Evolutionary conservation across 805 yeast species (phyloP).

Genomic region (Kluyveromyces aestuarii): DNA sequence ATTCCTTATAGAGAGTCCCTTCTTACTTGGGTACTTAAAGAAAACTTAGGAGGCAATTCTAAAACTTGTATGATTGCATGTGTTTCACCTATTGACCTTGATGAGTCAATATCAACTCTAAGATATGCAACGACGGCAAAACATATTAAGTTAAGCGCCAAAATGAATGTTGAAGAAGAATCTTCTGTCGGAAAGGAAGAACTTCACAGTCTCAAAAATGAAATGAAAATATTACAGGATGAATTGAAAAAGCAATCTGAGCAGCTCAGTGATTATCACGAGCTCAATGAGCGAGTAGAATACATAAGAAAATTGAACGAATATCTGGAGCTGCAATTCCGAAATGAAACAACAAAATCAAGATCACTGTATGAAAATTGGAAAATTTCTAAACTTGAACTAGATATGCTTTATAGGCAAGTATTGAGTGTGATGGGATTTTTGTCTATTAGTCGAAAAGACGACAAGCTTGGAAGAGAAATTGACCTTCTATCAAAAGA

Average conservation of each 20-base stretch:
- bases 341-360: not conserved
- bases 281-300: not conserved
- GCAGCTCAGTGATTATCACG: not conserved
- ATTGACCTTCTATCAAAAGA: not conserved
- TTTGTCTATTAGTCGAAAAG: not conserved
- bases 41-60: conserved; percentile 76
- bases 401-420: not conserved
- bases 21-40: conserved; percentile 66
- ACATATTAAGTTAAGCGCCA: conserved; percentile 55
- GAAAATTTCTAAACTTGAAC: not conserved
- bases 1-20: conserved; percentile 70
- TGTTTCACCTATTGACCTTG: conserved; percentile 69
- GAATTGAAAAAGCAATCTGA: not conserved
- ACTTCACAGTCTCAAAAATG: not conserved
- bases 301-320: not conserved
- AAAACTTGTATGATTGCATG: conserved; percentile 85
- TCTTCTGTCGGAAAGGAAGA: not conserved
- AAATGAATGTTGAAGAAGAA: conserved; percentile 26
- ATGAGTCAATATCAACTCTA: conserved; percentile 66
- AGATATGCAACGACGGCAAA: conserved; percentile 75
- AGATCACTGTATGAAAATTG: not conserved
- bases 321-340: not conserved
- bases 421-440: not conserved
- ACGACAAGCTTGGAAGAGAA: not conserved
- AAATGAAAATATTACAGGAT: not conserved